phyloP scores from a whole-genome alignment of 768 basidiomycete species.

The Suillus fuscotomentosus region DNA sequence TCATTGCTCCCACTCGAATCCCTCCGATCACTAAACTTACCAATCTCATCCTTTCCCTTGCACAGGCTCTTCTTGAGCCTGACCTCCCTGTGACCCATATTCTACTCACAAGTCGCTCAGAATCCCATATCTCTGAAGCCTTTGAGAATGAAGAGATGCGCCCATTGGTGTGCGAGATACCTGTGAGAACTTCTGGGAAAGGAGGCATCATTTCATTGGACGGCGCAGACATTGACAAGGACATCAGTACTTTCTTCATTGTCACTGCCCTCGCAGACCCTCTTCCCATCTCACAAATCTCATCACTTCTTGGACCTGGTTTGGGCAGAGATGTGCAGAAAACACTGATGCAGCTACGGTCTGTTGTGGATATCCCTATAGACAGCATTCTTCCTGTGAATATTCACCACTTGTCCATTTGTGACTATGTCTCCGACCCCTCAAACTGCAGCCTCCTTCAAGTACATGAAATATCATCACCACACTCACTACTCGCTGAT shows the following conservation, averaged over 20 bases:
- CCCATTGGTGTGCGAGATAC: background rate
- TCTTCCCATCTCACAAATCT: background rate
- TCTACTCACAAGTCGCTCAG: background rate
- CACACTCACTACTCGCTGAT: background rate
- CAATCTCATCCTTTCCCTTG: background rate
- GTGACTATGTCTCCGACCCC: background rate
- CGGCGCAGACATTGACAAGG: background rate
- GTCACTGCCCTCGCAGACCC: background rate
- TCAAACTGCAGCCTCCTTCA: background rate
- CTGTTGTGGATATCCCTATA: background rate
- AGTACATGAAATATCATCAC: background rate
- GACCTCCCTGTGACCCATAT: background rate
- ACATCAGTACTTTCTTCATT: background rate
- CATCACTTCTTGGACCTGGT: background rate
- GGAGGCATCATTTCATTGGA: background rate
- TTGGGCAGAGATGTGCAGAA: background rate
- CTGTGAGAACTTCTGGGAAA: background rate
- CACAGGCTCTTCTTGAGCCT: background rate
- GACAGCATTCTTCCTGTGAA: background rate
- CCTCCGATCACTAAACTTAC: too few species aligned
- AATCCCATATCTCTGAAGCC: background rate
- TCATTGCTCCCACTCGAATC: too few species aligned
- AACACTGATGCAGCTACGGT: background rate
- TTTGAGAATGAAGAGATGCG: background rate
- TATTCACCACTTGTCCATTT: background rate